Evolutionary conservation across 2,329 filamentous ascomycete species (phyloP).

Genomic region (Cadophora luteo-olivacea): DNA sequence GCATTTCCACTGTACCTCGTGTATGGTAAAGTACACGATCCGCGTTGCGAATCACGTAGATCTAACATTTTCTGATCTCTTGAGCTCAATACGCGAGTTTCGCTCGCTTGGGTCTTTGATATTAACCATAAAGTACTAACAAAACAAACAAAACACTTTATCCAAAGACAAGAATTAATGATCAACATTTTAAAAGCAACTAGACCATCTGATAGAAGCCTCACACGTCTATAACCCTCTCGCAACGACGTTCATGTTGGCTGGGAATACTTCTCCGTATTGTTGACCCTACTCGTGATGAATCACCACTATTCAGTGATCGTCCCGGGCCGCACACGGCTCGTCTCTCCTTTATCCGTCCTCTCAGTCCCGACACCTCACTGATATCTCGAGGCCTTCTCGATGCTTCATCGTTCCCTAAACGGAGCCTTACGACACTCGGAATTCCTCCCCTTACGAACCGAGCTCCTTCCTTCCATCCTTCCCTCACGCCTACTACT

Average conservation of each 20-base stretch:
- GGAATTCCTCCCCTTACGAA: constrained; percentile 11
- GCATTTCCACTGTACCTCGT: background rate
- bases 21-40: background rate
- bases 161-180: background rate
- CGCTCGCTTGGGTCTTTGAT: constrained; percentile 5
- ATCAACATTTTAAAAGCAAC: background rate
- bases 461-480: background rate
- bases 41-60: background rate
- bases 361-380: background rate
- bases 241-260: no score
- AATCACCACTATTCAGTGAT: background rate
- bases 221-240: background rate
- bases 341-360: constrained; percentile 12
- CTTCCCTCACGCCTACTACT: background rate
- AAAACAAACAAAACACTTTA: constrained; percentile 4
- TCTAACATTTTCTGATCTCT: constrained; percentile 1
- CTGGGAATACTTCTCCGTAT: background rate
- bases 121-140: constrained; percentile 1
- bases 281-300: background rate
- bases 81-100: no score
- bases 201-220: background rate
- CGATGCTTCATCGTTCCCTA: background rate
- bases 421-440: background rate
- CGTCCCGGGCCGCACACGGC: constrained; percentile 9
- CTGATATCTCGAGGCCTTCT: background rate